phyloP scores from a whole-genome alignment of 192 early-diverging fungal genomes.

The Coemansia aciculifera region DNA sequence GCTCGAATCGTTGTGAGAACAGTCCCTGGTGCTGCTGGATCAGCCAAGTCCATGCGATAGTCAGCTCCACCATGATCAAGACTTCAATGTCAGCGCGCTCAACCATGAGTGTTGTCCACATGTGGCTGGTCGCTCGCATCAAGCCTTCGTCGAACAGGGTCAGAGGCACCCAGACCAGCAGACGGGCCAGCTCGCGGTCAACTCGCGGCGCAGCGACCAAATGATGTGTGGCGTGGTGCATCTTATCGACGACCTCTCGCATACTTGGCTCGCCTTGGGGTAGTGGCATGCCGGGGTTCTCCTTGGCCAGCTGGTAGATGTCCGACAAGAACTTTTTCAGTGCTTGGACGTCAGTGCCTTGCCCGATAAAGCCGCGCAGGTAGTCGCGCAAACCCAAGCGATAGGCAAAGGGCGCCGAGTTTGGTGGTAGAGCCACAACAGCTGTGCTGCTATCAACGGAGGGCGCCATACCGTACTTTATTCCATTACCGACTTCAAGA shows the following conservation, averaged over 20 bases:
- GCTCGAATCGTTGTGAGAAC: conserved; percentile 62
- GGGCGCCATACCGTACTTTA: conserved; percentile 19
- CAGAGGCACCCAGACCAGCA: conserved; percentile 86
- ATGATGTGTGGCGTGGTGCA: conserved; percentile 37
- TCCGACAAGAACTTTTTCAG: conserved; percentile 38
- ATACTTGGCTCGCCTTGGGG: conserved; percentile 12
- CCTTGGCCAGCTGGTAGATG: conserved; percentile 29
- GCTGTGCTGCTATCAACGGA: conserved; percentile 9
- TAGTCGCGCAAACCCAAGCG: conserved; percentile 41
- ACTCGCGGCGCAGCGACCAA: conserved; percentile 17
- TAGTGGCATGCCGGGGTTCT: conserved; percentile 25
- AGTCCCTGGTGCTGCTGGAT: conserved; percentile 78
- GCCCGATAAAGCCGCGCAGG: conserved; percentile 36
- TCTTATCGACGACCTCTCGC: conserved; percentile 16
- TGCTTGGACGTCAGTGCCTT: conserved; percentile 23
- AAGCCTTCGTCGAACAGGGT: conserved; percentile 73
- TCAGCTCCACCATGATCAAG: conserved; percentile 81
- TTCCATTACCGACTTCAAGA: conserved; percentile 57
- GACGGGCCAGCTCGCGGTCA: conserved; percentile 66
- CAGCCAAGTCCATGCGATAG: conserved; percentile 81
- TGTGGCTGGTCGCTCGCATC: conserved; percentile 77
- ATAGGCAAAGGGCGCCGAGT: conserved; percentile 44
- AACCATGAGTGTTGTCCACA: conserved; percentile 90
- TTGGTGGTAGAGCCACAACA: conserved; percentile 21
- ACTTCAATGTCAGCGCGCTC: conserved; percentile 71